These are phyloP conservation scores for Hondaea fermentalgiana DNA, from an alignment of 108 stramenopile genomes.

Conservation along the genomic window DNA sequence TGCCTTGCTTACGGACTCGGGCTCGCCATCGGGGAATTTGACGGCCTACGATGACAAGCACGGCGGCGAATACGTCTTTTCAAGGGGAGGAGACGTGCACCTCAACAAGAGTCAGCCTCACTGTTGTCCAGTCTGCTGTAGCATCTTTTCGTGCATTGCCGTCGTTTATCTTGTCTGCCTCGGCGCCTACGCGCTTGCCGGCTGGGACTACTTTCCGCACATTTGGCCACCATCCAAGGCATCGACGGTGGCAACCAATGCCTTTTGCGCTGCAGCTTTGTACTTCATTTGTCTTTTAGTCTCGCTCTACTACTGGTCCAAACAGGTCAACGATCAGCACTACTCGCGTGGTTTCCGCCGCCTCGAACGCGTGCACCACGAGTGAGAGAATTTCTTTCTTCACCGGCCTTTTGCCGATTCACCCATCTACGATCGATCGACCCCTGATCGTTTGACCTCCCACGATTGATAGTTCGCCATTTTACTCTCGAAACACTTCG, in stretches of 20 bases:
- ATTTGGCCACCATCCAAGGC: background rate
- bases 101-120: background rate
- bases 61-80: background rate
- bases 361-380: background rate
- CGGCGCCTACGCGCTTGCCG: background rate
- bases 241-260: background rate
- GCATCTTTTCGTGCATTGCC: background rate
- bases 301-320: conserved; percentile 15
- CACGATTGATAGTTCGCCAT: no score
- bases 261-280: background rate
- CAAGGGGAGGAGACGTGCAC: background rate
- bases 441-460: no score
- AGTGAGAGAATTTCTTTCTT: background rate
- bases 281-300: background rate
- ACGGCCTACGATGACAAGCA: conserved; percentile 8
- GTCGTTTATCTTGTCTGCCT: background rate
- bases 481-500: no score
- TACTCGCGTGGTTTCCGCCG: background rate
- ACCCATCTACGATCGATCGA: no score
- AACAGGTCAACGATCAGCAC: background rate
- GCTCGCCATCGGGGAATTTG: background rate
- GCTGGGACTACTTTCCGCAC: background rate
- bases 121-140: background rate
- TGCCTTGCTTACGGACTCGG: background rate
- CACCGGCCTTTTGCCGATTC: background rate